Base-by-base conservation (phyloP, 495 filamentous ascomycete genomes). In the Talaromyces wortmannii region DNA sequence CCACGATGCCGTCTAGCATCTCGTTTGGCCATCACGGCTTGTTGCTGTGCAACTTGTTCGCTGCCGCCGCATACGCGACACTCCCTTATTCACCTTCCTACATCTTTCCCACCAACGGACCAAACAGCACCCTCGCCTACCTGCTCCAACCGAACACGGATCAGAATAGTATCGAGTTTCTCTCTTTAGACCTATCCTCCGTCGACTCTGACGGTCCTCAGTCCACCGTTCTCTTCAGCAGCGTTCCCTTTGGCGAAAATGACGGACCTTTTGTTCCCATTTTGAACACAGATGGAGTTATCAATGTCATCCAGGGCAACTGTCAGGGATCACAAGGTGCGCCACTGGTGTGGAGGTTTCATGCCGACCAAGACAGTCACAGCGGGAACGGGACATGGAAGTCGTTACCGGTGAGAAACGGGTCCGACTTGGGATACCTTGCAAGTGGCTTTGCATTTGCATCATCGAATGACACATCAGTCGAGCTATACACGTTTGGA, bases 41-140 rank as follows among this genome's bases (percentile, higher is more conserved):
- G 54, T 36, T 59, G 55, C 53, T 57, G 50, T 31, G 33, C 40
- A 46, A 16, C 42, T 45, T 60, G 53, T 61, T 61, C 60, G 59
- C 62, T 48, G 52, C 44, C 45, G 53, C 33, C 56, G 57, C 55
- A 49, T 62, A 45, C 58, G 62, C 77, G 53, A 66, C 74, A 18
- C 73, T 90, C 23, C 89, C 89, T 31, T 95, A 95, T 73, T 82
- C 79, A 23, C 89, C 91, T 0, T 88, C 91, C 0, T 79, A 75
- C 18, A 77, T 92, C 16, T 71, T 81, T 46, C 73, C 89, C 32
- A 72, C 85, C 5, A 63, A 68, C 31, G 13, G 4, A 15, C 32
- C 23, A n/a, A 72, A 78, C 43, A 75, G 76, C 58, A 65, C 74
- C 45, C 55, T 76, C 53, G 67, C 73, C 33, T 92, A 91, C 64